Percentiles rank a stretch among this genome's conserved stretches.
These are phyloP conservation scores for Brassica cretica DNA, from an alignment of 345 rosid genomes.

Conservation along the genomic window DNA sequence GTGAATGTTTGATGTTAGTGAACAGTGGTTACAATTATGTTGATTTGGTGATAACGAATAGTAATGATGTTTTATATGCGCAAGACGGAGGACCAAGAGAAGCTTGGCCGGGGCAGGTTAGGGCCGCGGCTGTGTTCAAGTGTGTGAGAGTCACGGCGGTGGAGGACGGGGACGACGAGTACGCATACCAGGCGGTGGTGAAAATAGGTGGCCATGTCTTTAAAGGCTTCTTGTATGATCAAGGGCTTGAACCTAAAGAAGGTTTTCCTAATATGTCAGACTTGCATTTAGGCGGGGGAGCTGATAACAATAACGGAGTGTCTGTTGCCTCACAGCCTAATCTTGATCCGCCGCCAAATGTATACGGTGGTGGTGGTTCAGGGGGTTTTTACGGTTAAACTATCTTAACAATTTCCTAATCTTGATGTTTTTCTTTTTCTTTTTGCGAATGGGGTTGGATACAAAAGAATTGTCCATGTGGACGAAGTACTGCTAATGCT, in stretches of 20 bases:
- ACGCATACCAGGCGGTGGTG: constrained; percentile 90
- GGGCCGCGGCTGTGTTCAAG: constrained; percentile 87
- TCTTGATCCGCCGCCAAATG: constrained; percentile 55
- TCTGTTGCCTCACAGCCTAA: constrained; percentile 55
- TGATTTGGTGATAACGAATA: neutral
- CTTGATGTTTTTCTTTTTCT: neutral
- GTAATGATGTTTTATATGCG: neutral
- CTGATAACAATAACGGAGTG: constrained; percentile 50
- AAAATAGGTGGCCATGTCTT: constrained; percentile 93
- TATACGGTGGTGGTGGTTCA: constrained; percentile 61
- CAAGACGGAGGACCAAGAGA: constrained; percentile 54
- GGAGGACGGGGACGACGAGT: constrained; percentile 91
- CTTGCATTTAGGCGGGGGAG: constrained; percentile 76
- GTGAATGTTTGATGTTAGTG: neutral
- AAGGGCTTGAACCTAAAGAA: constrained; percentile 72
- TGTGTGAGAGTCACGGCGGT: constrained; percentile 92
- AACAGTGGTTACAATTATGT: too few relatives aligned
- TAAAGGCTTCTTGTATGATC: constrained; percentile 88
- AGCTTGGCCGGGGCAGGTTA: constrained; percentile 74
- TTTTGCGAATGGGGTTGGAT: constrained; percentile 10
- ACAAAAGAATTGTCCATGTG: constrained; percentile 12
- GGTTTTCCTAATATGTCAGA: constrained; percentile 79
- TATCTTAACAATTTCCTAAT: constrained; percentile 15
- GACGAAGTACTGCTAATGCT: neutral
- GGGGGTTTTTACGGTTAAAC: constrained; percentile 66